Conservation (phyloP, 164 flowering plant species). For the Magnolia sinica region DNA sequence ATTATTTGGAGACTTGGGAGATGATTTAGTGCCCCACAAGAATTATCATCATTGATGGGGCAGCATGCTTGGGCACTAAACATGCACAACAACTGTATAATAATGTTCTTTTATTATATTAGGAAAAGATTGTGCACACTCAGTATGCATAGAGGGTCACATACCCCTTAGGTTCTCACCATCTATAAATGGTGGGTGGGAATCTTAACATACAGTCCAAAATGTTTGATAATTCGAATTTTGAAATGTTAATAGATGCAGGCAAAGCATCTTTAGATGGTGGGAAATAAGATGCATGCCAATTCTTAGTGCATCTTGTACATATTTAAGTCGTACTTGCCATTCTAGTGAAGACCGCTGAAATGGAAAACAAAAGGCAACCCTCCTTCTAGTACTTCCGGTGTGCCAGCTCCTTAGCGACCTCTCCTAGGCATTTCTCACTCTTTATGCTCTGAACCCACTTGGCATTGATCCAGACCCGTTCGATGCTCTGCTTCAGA, state of each 20-base stretch:
- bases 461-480: conserved; percentile 65
- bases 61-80: too few species aligned
- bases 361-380: background rate
- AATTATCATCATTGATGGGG: too few species aligned
- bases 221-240: background rate
- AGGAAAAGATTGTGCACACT: too few species aligned
- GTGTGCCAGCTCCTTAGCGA: conserved; percentile 52
- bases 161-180: too few species aligned
- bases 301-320: background rate
- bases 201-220: too few species aligned
- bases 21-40: too few species aligned
- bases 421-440: conserved; percentile 53
- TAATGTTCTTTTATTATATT: too few species aligned
- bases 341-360: background rate
- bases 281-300: background rate
- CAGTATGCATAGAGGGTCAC: too few species aligned
- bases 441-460: conserved; percentile 68
- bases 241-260: too few species aligned
- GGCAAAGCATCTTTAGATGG: background rate
- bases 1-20: too few species aligned
- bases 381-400: conserved; percentile 28
- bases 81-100: too few species aligned
- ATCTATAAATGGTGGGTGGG: too few species aligned
- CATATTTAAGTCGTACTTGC: background rate
- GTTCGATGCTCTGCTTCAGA: conserved; percentile 88